A percentile compares a stretch with the other conserved stretches of the same genome.
These are phyloP conservation scores for Lasiosphaeris hirsuta DNA, from an alignment of 495 filamentous ascomycete species.

Conservation along the genomic window DNA sequence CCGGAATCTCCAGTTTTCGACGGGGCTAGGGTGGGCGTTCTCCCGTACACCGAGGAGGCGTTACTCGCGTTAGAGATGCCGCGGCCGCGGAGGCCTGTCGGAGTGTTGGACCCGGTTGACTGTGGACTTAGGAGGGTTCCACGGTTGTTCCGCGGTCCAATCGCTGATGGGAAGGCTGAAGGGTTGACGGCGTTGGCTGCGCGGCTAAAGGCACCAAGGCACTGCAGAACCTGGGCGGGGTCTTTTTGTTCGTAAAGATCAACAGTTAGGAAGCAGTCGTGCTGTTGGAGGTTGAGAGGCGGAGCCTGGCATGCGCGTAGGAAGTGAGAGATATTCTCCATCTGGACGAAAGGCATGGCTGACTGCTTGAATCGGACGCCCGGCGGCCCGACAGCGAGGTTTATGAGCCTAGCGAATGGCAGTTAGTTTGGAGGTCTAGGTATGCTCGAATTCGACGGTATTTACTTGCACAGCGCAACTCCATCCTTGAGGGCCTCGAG, in stretches of 20 bases:
- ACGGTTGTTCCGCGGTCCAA: conserved; percentile 66
- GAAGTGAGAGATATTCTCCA: conserved; percentile 99
- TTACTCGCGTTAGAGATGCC: conserved; percentile 69
- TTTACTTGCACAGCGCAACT: conserved; percentile 84
- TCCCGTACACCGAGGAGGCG: conserved; percentile 51
- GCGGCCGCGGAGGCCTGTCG: conserved; percentile 51
- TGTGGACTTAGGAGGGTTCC: conserved; percentile 63
- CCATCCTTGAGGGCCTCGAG: conserved; percentile 87
- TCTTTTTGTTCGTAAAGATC: conserved; percentile 97
- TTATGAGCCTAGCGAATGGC: conserved; percentile 62
- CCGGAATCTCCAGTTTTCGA: conserved; percentile 47
- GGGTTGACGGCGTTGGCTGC: conserved; percentile 78
- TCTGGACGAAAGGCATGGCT: conserved; percentile 95
- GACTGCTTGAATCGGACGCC: conserved; percentile 78
- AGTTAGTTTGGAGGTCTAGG: conserved; percentile 21
- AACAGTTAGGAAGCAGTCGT: conserved; percentile 96
- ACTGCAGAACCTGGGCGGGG: conserved; percentile 93
- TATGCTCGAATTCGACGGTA: conserved; percentile 4
- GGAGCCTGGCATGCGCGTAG: conserved; percentile 78
- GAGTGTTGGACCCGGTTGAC: conserved; percentile 55
- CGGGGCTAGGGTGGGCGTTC: conserved; percentile 38
- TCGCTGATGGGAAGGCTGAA: conserved; percentile 62
- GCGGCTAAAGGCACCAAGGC: conserved; percentile 85
- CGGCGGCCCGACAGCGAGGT: conserved; percentile 71
- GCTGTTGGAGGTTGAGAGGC: conserved; percentile 82